Conservation (phyloP, 2,329 filamentous ascomycete genomes). For the Anisogramma anomala region DNA sequence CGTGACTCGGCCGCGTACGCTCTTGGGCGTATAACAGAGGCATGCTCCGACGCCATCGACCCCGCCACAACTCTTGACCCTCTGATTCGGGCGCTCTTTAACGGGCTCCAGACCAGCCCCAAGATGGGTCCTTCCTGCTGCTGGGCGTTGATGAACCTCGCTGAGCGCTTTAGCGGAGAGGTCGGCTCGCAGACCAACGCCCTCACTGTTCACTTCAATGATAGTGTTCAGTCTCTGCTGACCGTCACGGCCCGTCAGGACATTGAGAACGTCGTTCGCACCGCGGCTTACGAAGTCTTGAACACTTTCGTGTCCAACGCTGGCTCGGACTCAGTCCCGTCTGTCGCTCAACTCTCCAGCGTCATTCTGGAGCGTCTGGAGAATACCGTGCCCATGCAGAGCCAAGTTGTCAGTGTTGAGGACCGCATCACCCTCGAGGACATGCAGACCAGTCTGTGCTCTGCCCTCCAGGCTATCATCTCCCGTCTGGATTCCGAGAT, state of each 20-base stretch:
- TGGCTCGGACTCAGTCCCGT: slow-evolving; percentile 69
- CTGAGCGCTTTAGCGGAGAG: slow-evolving; percentile 87
- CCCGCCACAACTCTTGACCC: slow-evolving; percentile 69
- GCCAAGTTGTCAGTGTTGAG: slow-evolving; percentile 91
- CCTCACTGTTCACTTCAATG: slow-evolving; percentile 83
- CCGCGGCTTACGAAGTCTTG: slow-evolving; percentile 92
- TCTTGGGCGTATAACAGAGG: slow-evolving; percentile 89
- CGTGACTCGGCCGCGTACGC: slow-evolving; percentile 94
- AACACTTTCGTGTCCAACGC: slow-evolving; percentile 89
- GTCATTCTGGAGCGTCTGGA: slow-evolving; percentile 86
- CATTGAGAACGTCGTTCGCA: slow-evolving; percentile 78
- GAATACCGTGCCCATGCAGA: slow-evolving; percentile 78
- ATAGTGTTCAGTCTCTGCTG: slow-evolving; percentile 76
- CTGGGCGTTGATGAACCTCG: slow-evolving; percentile 97
- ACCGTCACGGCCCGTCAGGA: slow-evolving; percentile 73
- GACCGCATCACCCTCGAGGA: slow-evolving; percentile 93
- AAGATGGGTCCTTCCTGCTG: slow-evolving; percentile 99
- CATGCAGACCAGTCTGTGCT: slow-evolving; percentile 92
- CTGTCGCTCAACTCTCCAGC: slow-evolving; percentile 72
- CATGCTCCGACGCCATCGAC: slow-evolving; percentile 84
- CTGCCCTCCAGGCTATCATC: slow-evolving; percentile 83
- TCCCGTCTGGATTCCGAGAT: slow-evolving; percentile 87
- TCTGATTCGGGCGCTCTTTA: slow-evolving; percentile 80
- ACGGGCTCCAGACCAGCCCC: slow-evolving; percentile 75
- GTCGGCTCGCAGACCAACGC: slow-evolving; percentile 66